Evolutionary conservation across 305 asterid genomes (phyloP), one percentile per base, ranked within the genome.

Genomic region (Solanum chacoense): DNA sequence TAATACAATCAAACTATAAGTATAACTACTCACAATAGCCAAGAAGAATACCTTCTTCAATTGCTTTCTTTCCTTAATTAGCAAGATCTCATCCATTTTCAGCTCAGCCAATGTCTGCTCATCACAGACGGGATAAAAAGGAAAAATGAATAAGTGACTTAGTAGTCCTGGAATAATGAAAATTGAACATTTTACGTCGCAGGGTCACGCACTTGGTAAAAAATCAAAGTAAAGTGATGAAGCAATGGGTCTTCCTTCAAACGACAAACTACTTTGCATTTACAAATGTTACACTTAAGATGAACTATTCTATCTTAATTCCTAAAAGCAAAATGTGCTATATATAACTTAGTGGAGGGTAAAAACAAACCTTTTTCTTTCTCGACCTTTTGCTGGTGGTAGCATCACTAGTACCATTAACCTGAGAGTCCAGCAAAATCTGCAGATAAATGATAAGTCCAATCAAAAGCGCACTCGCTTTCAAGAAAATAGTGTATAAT

Each of bases 91-190:
- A 89, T 94, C 97, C 42, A 90, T 93, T 91, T 91, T 96, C 88
- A 97, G 98, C 88, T 97, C 96, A 26, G 94, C 89, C 88, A 95
- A 87, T 20, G 96, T 95, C 99, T 97, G 95, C 63, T 85, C 75
- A 88, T 35, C 67, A 87, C 65, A 78, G 84, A 9, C 55, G 90
- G 16, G 40, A 28, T 24, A 71, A 77, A 37, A 45, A 8, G 10
- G 32, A 73, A 67, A 80, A 87, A 22, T 75, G 85, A 34, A 45
- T 71, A 45, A 86, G 59, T 14, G 50, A 80, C 50, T 32, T 38
- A 28, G 13, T 50, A 42, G 86, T 28, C 24, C 24, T 31, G 85
- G 73, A 34, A 67, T 79, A 35, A 13, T n/a, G 11, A 35, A 85
- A 35, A 26, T 85, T 5, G 28, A 35, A 14, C 11, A 85, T 67